A percentile compares a stretch with the other conserved stretches of the same genome.
These are phyloP conservation scores for Penicillium desertorum DNA, from an alignment of 495 filamentous ascomycete species.

Conservation along the genomic window DNA sequence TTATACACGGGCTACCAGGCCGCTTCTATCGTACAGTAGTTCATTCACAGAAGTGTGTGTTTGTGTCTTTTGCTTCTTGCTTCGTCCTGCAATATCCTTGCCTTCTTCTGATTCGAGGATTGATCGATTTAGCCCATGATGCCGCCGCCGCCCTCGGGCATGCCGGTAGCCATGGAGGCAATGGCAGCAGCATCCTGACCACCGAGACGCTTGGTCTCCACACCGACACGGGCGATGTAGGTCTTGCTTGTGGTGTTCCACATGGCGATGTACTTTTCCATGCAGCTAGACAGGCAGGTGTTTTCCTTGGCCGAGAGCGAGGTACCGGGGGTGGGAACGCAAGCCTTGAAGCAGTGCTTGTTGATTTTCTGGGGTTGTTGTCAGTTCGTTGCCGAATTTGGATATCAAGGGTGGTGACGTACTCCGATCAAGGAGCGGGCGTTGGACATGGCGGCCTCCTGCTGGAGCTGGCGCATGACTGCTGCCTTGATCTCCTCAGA, in stretches of 20 bases:
- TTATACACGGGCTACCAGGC: constrained; percentile 31
- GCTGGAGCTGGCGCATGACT: constrained; percentile 71
- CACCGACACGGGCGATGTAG: constrained; percentile 72
- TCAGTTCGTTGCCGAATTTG: constrained; percentile 7
- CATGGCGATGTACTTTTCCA: constrained; percentile 94
- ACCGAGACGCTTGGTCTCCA: constrained; percentile 50
- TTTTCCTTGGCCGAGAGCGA: constrained; percentile 71
- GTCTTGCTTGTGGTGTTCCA: constrained; percentile 84
- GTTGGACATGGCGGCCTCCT: constrained; percentile 73
- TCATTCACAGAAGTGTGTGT: constrained; percentile 9
- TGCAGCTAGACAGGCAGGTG: constrained; percentile 80
- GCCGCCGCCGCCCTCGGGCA: constrained; percentile 19
- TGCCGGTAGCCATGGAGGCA: constrained; percentile 29
- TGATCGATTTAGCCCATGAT: constrained; percentile 10
- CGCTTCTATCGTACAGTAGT: constrained; percentile 31
- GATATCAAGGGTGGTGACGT: constrained; percentile 25
- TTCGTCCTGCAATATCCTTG: constrained; percentile 5
- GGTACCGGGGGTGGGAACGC: constrained; percentile 78
- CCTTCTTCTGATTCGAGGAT: not conserved
- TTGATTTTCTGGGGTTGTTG: constrained; percentile 74
- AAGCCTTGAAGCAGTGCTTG: constrained; percentile 93
- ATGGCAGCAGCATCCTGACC: constrained; percentile 30
- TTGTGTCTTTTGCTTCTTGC: constrained; percentile 8
- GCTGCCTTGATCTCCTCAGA: constrained; percentile 62
- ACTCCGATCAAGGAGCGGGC: constrained; percentile 74